These are phyloP conservation scores for Truncatella angustata DNA, from an alignment of 2,329 filamentous ascomycete species.

Conservation along the genomic window DNA sequence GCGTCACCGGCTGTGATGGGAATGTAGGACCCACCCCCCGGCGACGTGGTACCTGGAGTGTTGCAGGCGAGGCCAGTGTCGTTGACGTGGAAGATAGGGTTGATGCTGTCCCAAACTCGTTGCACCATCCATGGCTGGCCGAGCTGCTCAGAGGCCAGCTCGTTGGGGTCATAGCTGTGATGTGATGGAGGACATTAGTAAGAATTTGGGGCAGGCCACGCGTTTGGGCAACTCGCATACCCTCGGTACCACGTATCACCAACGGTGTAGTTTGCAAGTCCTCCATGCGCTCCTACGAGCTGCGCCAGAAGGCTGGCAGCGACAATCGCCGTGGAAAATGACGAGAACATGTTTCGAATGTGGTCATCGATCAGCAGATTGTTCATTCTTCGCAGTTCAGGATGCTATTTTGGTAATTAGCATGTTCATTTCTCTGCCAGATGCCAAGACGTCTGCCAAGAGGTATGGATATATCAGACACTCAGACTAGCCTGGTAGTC, in stretches of 20 bases:
- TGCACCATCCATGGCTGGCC: constrained; percentile 37
- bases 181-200: not conserved
- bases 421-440: no score
- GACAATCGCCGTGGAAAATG: no score
- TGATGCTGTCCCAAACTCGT: constrained; percentile 35
- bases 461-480: no score
- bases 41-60: constrained; percentile 31
- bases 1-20: constrained; percentile 33
- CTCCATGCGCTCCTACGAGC: constrained; percentile 30
- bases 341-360: no score
- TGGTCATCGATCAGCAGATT: no score
- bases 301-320: not conserved
- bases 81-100: constrained; percentile 34
- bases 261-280: constrained; percentile 39
- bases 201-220: not conserved
- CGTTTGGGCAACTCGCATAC: constrained; percentile 22
- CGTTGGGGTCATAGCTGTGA: constrained; percentile 33
- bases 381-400: no score
- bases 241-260: constrained; percentile 40
- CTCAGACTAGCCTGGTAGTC: no score
- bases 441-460: no score
- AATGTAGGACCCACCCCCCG: constrained; percentile 34
- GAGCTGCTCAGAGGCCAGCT: constrained; percentile 28
- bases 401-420: no score
- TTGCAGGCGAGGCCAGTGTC: constrained; percentile 35